phyloP scores from a whole-genome alignment of 768 basidiomycete species.

The Pholiota conissans region DNA sequence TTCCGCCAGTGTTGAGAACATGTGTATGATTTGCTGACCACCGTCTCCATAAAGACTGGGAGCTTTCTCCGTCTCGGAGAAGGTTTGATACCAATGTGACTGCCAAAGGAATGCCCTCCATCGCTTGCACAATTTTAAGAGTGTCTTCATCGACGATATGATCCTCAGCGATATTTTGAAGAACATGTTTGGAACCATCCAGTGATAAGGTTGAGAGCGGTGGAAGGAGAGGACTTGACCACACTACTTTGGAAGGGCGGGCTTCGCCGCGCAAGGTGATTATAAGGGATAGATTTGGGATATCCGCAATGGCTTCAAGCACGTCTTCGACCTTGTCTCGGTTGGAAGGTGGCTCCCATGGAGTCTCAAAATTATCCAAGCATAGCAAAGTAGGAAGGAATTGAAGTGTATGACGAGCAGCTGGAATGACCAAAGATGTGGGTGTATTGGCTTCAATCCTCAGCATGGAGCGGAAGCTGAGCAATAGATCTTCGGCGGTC shows the following conservation, averaged over 20 bases:
- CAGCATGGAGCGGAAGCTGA: not conserved
- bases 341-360: not conserved
- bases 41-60: conserved; percentile 27
- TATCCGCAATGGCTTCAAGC: conserved; percentile 15
- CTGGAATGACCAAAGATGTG: not conserved
- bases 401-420: not conserved
- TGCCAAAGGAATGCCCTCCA: conserved; percentile 34
- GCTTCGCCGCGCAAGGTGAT: conserved; percentile 32
- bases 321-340: not conserved
- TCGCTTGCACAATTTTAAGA: conserved; percentile 24
- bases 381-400: not conserved
- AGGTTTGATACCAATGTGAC: conserved; percentile 32
- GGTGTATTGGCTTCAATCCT: too few relatives aligned
- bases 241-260: conserved; percentile 24
- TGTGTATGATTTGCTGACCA: conserved; percentile 28
- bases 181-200: conserved; percentile 23
- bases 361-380: not conserved
- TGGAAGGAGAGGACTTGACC: conserved; percentile 22
- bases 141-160: conserved; percentile 22
- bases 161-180: conserved; percentile 22
- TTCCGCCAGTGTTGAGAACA: conserved; percentile 27
- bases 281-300: conserved; percentile 21
- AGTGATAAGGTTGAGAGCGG: conserved; percentile 28
- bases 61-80: too few relatives aligned
- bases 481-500: not conserved